A percentile compares a stretch with the other conserved stretches of the same genome.
Conservation (phyloP, 2,329 filamentous ascomycete species). For the Aspergillus sp. region DNA sequence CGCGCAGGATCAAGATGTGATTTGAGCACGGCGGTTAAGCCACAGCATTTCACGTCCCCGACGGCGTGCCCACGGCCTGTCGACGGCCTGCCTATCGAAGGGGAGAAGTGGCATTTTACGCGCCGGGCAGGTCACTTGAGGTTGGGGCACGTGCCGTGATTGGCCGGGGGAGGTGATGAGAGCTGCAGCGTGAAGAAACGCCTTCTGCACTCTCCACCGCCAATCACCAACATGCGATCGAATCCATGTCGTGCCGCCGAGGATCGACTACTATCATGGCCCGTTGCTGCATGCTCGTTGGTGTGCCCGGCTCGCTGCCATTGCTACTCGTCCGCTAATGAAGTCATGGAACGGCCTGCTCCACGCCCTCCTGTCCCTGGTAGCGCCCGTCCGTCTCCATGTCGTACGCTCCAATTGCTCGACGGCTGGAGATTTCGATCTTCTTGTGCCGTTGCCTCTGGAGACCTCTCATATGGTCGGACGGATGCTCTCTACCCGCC, state of each 20-base stretch:
- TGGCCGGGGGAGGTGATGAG: conserved; percentile 22
- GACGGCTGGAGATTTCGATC: conserved; percentile 32
- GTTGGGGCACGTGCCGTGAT: conserved; percentile 14
- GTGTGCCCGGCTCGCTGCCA: conserved; percentile 28
- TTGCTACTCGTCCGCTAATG: conserved; percentile 32
- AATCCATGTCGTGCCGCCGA: background rate
- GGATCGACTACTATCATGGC: conserved; percentile 11
- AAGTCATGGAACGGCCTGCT: conserved; percentile 20
- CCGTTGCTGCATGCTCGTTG: conserved; percentile 31
- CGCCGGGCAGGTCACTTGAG: conserved; percentile 21
- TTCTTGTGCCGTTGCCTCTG: conserved; percentile 26
- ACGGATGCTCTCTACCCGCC: background rate
- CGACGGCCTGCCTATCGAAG: background rate
- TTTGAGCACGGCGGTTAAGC: background rate
- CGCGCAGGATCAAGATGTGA: background rate
- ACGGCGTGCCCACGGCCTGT: too few relatives aligned
- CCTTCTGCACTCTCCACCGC: conserved; percentile 11
- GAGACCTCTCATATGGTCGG: conserved; percentile 15
- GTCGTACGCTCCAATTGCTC: conserved; percentile 32
- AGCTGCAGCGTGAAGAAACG: conserved; percentile 27
- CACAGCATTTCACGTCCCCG: background rate
- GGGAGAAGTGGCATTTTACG: conserved; percentile 10
- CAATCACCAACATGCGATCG: conserved; percentile 13
- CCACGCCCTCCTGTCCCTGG: conserved; percentile 15
- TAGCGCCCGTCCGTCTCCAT: conserved; percentile 29